Base-by-base conservation (phyloP, 495 filamentous ascomycete genomes). In the Podospora pseudocomata region DNA sequence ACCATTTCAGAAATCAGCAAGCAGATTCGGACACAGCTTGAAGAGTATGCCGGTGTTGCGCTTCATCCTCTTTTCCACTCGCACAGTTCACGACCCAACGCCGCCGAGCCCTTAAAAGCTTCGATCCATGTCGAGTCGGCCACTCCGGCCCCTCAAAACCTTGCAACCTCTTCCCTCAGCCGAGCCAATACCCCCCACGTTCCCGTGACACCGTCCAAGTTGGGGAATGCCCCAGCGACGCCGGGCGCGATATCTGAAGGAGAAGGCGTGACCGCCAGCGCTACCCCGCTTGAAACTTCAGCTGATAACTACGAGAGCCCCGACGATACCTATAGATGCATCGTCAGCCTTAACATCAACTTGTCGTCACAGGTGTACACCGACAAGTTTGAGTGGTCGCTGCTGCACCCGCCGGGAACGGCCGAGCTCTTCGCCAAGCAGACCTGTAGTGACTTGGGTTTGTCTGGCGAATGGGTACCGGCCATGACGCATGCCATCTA, bases 361-460 rank as follows among this genome's bases (percentile, higher is more conserved):
- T 86, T 98, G 23, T 90, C 91, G 63, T 96, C 96, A 69, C 89
- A 91, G 66, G 88, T 98, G 19, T 98, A 97, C 78, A 94, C 91
- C 4, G 95, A 99, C 84, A 96, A 92, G 77, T 98, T 99, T 71
- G 95, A 99, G 76, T 99, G 95, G 95, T 97, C 95, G 19, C 83
- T 99, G 4, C 86, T 97, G 9, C 93, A 97, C 75, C 93, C 93
- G 4, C 89, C 91, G 0, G 93, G 96, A 16, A 90, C 95, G 65
- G 92, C 95, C 11, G 95, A 99, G 77, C 86, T 89, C 54, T 98
- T 98, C 78, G 96, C 95, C 59, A 91, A 91, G 72, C 84, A 91
- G 66, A 97, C 95, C 0, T 97, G 94, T 77, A 90, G 93, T 13
- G 95, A 99, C 75, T 79, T 98, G 4, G 93, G 93, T 39, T 84